A percentile compares a stretch with the other conserved stretches of the same genome.
Conservation (phyloP, 345 rosid species). For the Camelina hispida region DNA sequence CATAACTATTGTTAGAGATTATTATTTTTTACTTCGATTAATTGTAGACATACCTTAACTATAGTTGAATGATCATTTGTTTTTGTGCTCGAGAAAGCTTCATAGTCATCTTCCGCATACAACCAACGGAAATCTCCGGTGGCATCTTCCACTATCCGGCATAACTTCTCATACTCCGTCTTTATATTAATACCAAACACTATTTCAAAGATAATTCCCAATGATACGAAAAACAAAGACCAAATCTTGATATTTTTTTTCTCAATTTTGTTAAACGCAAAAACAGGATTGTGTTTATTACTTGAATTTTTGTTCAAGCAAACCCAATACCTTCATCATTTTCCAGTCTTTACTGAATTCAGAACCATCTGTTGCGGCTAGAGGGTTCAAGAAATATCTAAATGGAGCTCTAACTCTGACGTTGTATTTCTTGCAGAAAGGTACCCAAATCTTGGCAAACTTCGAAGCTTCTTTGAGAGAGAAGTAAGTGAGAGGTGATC, state of each 20-base stretch:
- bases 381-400: conserved; percentile 51
- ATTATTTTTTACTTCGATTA: background rate
- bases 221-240: background rate
- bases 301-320: background rate
- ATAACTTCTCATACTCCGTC: conserved; percentile 58
- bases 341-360: conserved; percentile 56
- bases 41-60: conserved; percentile 52
- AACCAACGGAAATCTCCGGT: conserved; percentile 13
- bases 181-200: conserved; percentile 3
- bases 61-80: conserved; percentile 56
- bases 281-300: no score
- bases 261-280: no score
- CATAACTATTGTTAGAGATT: background rate
- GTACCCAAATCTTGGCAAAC: conserved; percentile 74
- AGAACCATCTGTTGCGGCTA: background rate
- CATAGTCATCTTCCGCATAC: conserved; percentile 44
- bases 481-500: conserved; percentile 61
- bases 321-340: conserved; percentile 52
- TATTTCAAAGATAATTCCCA: background rate
- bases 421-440: conserved; percentile 64
- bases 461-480: conserved; percentile 62
- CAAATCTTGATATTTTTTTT: no score
- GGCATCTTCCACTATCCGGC: conserved; percentile 51
- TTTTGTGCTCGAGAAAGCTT: conserved; percentile 49
- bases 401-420: conserved; percentile 69